Evolutionary conservation across 2,329 filamentous ascomycete genomes (phyloP).

Genomic region (Oidium heveae): DNA sequence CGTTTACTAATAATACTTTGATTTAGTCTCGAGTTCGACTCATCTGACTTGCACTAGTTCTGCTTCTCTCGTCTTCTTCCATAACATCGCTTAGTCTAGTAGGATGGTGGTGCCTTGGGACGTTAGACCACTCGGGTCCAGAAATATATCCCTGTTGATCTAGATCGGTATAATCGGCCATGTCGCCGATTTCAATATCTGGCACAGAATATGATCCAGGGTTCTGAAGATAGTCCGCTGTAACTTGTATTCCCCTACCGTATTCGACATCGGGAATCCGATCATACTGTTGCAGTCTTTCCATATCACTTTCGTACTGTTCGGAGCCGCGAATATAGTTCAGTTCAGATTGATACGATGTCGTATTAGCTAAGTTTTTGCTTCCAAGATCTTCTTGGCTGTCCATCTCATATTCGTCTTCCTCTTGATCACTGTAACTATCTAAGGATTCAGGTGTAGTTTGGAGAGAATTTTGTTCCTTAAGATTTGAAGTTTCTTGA

Average conservation of each 20-base stretch:
- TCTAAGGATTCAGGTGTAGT: slow-evolving; percentile 19
- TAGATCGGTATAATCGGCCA: slow-evolving; percentile 35
- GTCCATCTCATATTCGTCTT: slow-evolving; percentile 48
- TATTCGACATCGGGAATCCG: slow-evolving; percentile 10
- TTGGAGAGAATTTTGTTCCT: background rate
- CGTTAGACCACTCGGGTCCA: slow-evolving; percentile 44
- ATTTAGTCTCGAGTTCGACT: slow-evolving; percentile 7
- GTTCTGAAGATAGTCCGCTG: slow-evolving; percentile 1
- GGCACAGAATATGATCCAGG: slow-evolving; percentile 2
- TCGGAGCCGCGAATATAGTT: slow-evolving; percentile 26
- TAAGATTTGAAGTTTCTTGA: slow-evolving; percentile 11
- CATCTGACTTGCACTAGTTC: slow-evolving; percentile 29
- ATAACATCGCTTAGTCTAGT: slow-evolving; percentile 73
- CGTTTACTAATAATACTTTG: no score
- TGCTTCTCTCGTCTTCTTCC: slow-evolving; percentile 59
- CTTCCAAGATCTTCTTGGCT: slow-evolving; percentile 30
- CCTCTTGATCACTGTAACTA: slow-evolving; percentile 37
- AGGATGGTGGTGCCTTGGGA: slow-evolving; percentile 63
- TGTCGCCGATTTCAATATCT: slow-evolving; percentile 4
- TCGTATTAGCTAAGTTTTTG: slow-evolving; percentile 29
- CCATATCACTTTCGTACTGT: slow-evolving; percentile 1
- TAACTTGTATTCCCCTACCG: slow-evolving; percentile 7
- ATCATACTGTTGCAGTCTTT: slow-evolving; percentile 8
- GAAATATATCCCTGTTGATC: slow-evolving; percentile 32
- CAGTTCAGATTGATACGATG: slow-evolving; percentile 23